Percentiles rank a stretch among this genome's conserved stretches.
phyloP scores from a whole-genome alignment of 139 green algal genomes.

The Chlamydomonas incerta region DNA sequence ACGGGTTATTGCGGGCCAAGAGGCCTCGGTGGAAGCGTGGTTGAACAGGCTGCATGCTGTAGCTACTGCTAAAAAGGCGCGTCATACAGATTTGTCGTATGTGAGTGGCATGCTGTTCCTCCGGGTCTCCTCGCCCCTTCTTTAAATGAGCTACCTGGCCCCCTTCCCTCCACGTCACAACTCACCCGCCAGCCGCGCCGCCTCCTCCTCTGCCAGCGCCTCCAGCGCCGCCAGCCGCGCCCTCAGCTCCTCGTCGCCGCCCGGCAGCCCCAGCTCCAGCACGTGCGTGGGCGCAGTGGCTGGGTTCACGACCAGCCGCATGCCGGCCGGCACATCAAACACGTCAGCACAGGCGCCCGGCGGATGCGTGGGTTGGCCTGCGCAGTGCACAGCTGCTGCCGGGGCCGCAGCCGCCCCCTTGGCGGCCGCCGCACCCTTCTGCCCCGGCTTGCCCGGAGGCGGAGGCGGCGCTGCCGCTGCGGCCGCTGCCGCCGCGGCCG shows the following conservation, averaged over 20 bases:
- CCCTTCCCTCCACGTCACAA: background rate
- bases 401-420: background rate
- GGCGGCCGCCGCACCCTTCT: background rate
- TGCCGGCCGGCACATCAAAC: slow-evolving; percentile 23
- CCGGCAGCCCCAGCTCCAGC: slow-evolving; percentile 32
- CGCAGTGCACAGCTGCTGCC: background rate
- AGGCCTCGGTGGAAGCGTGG: too few species aligned
- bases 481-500: background rate
- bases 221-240: slow-evolving; percentile 35
- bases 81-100: too few species aligned
- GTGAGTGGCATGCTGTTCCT: too few species aligned
- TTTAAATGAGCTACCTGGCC: too few species aligned
- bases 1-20: too few species aligned
- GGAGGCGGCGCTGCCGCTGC: background rate
- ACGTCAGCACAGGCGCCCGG: background rate
- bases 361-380: background rate
- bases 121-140: too few species aligned
- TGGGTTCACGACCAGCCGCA: slow-evolving; percentile 41
- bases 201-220: slow-evolving; percentile 52
- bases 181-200: background rate
- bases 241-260: slow-evolving; percentile 41
- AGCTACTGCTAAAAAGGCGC: too few species aligned
- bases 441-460: background rate
- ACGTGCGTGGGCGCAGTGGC: slow-evolving; percentile 38
- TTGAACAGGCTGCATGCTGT: too few species aligned